A percentile compares a stretch with the other conserved stretches of the same genome.
Conservation (phyloP, 225 moss, liverwort and hornwort genomes). For the Pseudoscleropodium purum region DNA sequence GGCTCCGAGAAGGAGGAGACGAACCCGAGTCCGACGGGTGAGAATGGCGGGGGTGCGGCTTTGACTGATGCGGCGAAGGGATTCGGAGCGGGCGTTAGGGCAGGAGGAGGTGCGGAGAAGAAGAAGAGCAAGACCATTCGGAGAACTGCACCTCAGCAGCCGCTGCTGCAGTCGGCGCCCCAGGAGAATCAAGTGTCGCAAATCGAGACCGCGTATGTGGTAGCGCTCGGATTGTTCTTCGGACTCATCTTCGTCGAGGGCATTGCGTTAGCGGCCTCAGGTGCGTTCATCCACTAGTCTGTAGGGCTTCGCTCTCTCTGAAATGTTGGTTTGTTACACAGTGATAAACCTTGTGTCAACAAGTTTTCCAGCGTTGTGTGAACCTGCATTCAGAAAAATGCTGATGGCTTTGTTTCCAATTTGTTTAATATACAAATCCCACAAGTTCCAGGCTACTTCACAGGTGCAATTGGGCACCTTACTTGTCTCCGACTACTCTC, state of each 20-base stretch:
- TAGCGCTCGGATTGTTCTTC: slow-evolving; percentile 20
- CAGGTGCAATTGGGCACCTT: not conserved
- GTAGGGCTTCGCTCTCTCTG: not conserved
- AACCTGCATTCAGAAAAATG: no score
- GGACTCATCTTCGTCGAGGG: slow-evolving; percentile 52
- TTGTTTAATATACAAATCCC: not conserved
- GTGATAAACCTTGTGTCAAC: not conserved
- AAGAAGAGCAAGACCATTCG: slow-evolving; percentile 28
- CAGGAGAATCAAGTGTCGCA: slow-evolving; percentile 33
- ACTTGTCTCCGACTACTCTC: not conserved
- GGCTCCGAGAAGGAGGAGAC: not conserved
- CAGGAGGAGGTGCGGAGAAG: slow-evolving; percentile 25
- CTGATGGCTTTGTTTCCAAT: not conserved
- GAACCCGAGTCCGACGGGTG: not conserved
- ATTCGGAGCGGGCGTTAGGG: slow-evolving; percentile 20
- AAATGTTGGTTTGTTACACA: not conserved
- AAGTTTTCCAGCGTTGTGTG: not conserved
- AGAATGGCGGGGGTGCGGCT: slow-evolving; percentile 5
- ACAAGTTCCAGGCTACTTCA: not conserved
- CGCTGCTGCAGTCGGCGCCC: slow-evolving; percentile 32
- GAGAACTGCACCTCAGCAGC: slow-evolving; percentile 36
- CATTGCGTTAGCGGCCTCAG: slow-evolving; percentile 43
- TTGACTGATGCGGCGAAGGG: slow-evolving; percentile 22
- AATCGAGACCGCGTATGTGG: slow-evolving; percentile 45
- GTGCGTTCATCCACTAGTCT: not conserved